Conservation (phyloP, 2,329 filamentous ascomycete species). For the Phyllosticta citrichinensis region DNA sequence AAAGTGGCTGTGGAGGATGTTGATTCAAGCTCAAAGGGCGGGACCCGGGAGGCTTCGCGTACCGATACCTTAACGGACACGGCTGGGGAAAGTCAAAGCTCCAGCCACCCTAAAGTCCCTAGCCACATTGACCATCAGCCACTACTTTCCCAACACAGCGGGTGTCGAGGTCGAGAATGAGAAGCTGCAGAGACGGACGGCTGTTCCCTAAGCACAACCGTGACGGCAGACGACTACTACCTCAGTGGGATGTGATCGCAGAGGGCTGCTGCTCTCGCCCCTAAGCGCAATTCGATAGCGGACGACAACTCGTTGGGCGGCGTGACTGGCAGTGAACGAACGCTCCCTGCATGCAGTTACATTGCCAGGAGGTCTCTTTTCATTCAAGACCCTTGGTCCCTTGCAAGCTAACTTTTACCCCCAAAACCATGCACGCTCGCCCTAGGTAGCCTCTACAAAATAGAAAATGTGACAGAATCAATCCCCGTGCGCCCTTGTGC, state of each 20-base stretch:
- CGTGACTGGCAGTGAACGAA: too few relatives aligned
- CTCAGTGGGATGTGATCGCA: too few relatives aligned
- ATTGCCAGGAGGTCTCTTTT: too few relatives aligned
- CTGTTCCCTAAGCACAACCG: too few relatives aligned
- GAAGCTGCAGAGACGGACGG: too few relatives aligned
- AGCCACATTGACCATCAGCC: neutral
- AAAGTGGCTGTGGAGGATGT: neutral
- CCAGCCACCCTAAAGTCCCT: neutral
- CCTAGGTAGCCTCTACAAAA: neutral
- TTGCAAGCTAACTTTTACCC: neutral
- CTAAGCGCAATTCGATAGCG: too few relatives aligned
- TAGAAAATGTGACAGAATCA: neutral
- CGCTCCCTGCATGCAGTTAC: too few relatives aligned
- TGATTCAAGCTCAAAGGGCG: neutral
- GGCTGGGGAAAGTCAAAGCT: constrained; percentile 1
- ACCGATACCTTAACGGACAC: neutral
- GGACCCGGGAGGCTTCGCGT: neutral
- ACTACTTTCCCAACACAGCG: neutral
- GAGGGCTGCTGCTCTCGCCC: too few relatives aligned
- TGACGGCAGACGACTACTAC: too few relatives aligned
- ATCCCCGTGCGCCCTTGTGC: neutral
- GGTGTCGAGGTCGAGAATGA: too few relatives aligned
- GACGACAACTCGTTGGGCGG: too few relatives aligned
- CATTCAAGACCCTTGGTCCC: neutral
- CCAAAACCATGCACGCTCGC: neutral